phyloP scores from a whole-genome alignment of 352 stramenopile species.

The Globisporangium camurandrum region DNA sequence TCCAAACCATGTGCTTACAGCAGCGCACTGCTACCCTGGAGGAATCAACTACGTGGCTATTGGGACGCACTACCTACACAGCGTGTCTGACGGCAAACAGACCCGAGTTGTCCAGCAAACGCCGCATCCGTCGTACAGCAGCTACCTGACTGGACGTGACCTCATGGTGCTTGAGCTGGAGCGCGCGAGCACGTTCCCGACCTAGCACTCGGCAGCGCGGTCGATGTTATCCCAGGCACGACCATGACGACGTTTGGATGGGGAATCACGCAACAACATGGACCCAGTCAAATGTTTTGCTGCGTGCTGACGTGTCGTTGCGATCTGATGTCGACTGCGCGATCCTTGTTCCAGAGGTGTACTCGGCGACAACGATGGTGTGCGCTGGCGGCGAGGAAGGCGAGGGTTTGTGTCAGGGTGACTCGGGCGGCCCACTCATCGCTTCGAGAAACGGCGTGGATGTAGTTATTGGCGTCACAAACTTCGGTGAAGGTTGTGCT shows the following conservation, averaged over 20 bases:
- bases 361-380: constrained; percentile 30
- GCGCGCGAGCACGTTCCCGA: constrained; percentile 19
- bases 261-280: constrained; percentile 19
- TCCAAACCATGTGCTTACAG: constrained; percentile 31
- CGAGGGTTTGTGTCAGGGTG: constrained; percentile 55
- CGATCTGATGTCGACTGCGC: not conserved
- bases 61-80: constrained; percentile 47
- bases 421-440: constrained; percentile 40
- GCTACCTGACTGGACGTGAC: constrained; percentile 27
- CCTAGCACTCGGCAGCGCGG: constrained; percentile 18
- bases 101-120: constrained; percentile 37
- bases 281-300: constrained; percentile 11
- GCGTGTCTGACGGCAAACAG: constrained; percentile 31
- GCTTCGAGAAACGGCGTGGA: constrained; percentile 19
- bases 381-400: constrained; percentile 39
- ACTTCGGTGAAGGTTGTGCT: constrained; percentile 52
- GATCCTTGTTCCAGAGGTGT: no score
- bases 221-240: constrained; percentile 9
- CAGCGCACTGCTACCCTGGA: constrained; percentile 30
- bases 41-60: constrained; percentile 36
- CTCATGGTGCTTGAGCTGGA: constrained; percentile 47
- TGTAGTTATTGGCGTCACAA: constrained; percentile 43
- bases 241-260: constrained; percentile 17
- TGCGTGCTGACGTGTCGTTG: not conserved
- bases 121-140: constrained; percentile 39